Evolutionary conservation across 192 early-diverging fungal species (phyloP).

Genomic region (Dimargaris cristalligena): DNA sequence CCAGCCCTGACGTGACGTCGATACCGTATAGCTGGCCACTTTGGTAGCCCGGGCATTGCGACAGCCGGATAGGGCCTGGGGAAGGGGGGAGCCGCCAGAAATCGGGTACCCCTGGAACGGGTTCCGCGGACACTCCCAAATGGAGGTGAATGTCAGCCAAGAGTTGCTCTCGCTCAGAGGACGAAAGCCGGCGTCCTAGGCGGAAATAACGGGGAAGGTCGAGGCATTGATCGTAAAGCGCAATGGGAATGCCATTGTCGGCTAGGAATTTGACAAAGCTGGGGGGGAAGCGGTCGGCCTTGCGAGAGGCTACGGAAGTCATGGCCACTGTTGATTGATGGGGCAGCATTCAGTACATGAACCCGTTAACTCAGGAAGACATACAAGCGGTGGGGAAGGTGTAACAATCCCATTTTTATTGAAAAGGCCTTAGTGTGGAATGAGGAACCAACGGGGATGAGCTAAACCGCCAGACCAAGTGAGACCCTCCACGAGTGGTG

Average conservation of each 20-base stretch:
- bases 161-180: neutral
- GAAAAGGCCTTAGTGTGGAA: too few relatives aligned
- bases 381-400: too few relatives aligned
- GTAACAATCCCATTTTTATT: too few relatives aligned
- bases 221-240: neutral
- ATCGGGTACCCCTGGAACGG: conserved; percentile 6
- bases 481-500: too few relatives aligned
- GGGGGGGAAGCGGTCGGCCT: too few relatives aligned
- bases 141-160: neutral
- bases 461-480: too few relatives aligned
- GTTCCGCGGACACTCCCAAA: neutral
- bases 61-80: conserved; percentile 9
- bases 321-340: too few relatives aligned
- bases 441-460: too few relatives aligned
- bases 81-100: conserved; percentile 1
- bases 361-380: too few relatives aligned
- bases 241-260: neutral
- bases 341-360: too few relatives aligned
- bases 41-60: neutral
- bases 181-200: neutral
- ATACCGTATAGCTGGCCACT: conserved; percentile 43
- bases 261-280: neutral
- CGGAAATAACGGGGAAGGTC: neutral
- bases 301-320: too few relatives aligned
- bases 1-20: conserved; percentile 73